Conservation (phyloP, 257 asterid genomes). For the Rubia yunnanensis region DNA sequence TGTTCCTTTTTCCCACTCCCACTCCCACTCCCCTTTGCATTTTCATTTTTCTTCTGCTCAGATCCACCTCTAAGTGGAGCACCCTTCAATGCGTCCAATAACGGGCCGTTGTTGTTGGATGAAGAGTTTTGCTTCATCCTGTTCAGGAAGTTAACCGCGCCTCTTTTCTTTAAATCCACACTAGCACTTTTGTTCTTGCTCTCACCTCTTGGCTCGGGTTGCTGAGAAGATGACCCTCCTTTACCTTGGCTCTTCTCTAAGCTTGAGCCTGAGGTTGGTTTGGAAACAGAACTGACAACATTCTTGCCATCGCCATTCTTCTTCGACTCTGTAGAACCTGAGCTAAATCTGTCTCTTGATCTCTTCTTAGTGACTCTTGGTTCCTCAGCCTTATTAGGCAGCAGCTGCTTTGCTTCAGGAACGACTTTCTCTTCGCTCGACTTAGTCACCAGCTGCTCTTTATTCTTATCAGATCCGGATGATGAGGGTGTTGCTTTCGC, state of each 20-base stretch:
- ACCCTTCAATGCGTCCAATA: conserved; percentile 6
- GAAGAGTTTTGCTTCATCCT: conserved; percentile 9
- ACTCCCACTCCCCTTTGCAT: neutral
- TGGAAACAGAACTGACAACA: conserved; percentile 19
- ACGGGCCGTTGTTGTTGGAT: neutral
- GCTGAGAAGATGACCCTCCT: conserved; percentile 10
- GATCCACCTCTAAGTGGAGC: conserved; percentile 4
- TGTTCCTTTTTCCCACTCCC: neutral
- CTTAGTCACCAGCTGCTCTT: conserved; percentile 14
- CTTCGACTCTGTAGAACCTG: conserved; percentile 32
- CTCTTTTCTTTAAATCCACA: conserved; percentile 3
- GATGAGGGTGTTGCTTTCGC: conserved; percentile 41
- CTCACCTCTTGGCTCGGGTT: neutral
- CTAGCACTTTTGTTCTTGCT: neutral
- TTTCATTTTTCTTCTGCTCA: conserved; percentile 5
- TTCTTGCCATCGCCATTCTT: conserved; percentile 34
- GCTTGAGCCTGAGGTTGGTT: neutral
- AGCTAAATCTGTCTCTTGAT: conserved; percentile 38
- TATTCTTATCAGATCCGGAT: conserved; percentile 43
- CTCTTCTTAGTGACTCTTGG: conserved; percentile 59
- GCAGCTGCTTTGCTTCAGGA: conserved; percentile 1
- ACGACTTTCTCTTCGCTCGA: neutral
- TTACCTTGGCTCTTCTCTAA: conserved; percentile 7
- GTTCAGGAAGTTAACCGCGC: conserved; percentile 8
- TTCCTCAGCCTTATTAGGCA: conserved; percentile 33